These are phyloP conservation scores for Botrytis squamosa DNA, from an alignment of 2,329 filamentous ascomycete genomes.

Conservation along the genomic window DNA sequence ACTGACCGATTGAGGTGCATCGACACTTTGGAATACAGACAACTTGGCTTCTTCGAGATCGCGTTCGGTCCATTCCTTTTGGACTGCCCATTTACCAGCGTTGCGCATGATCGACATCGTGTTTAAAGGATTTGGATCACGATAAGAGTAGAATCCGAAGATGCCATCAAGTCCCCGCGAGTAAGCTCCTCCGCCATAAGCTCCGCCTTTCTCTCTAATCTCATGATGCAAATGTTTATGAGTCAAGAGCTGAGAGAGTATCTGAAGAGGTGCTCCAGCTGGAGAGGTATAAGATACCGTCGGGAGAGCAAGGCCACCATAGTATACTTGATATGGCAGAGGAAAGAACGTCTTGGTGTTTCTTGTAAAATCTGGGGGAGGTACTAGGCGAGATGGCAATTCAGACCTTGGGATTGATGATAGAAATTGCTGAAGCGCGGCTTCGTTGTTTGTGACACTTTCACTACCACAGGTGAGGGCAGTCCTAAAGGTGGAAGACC, in stretches of 20 bases:
- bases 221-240: slow-evolving; percentile 97
- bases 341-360: slow-evolving; percentile 83
- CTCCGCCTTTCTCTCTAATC: slow-evolving; percentile 95
- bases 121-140: slow-evolving; percentile 91
- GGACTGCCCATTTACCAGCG: slow-evolving; percentile 78
- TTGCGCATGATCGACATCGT: slow-evolving; percentile 81
- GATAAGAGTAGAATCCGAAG: slow-evolving; percentile 95
- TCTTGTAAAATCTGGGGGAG: slow-evolving; percentile 41
- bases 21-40: slow-evolving; percentile 86
- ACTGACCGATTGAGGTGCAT: slow-evolving; percentile 84
- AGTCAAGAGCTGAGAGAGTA: slow-evolving; percentile 87
- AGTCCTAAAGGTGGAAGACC: slow-evolving; percentile 66
- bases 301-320: slow-evolving; percentile 77
- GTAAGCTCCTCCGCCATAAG: slow-evolving; percentile 90
- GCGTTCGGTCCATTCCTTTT: slow-evolving; percentile 75
- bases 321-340: slow-evolving; percentile 95
- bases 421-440: slow-evolving; percentile 70
- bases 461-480: slow-evolving; percentile 84
- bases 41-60: slow-evolving; percentile 97
- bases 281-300: slow-evolving; percentile 80
- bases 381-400: slow-evolving; percentile 43
- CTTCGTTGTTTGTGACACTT: slow-evolving; percentile 67
- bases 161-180: slow-evolving; percentile 75
- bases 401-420: slow-evolving; percentile 51
- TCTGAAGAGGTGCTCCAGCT: slow-evolving; percentile 76